Conservation (phyloP, 1,284 basidiomycete species). For the Trametes polyzona region DNA sequence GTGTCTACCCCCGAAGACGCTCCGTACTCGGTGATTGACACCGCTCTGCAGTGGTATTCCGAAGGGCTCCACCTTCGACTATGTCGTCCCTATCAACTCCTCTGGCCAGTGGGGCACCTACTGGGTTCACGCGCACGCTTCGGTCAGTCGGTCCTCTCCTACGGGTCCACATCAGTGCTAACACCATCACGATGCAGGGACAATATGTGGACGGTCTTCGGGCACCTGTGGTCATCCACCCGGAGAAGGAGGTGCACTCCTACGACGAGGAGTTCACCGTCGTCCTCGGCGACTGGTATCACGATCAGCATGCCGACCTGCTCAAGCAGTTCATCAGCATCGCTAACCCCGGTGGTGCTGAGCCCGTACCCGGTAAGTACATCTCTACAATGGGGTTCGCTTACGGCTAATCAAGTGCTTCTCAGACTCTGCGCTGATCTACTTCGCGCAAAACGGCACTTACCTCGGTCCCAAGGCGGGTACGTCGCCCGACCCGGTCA, state of each 20-base stretch:
- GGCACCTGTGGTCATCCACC: slow-evolving; percentile 78
- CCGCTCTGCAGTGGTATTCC: slow-evolving; percentile 74
- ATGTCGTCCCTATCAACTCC: slow-evolving; percentile 76
- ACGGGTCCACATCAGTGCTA: background rate
- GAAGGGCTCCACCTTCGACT: slow-evolving; percentile 72
- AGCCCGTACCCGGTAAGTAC: slow-evolving; percentile 78
- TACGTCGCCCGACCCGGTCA: slow-evolving; percentile 48
- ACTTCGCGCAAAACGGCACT: slow-evolving; percentile 76
- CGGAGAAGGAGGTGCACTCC: slow-evolving; percentile 56
- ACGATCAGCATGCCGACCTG: slow-evolving; percentile 70
- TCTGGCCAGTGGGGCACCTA: slow-evolving; percentile 85
- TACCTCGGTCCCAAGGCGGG: slow-evolving; percentile 70
- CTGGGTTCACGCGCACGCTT: slow-evolving; percentile 82
- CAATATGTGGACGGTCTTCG: slow-evolving; percentile 91
- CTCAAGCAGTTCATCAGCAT: slow-evolving; percentile 76
- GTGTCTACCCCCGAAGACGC: slow-evolving; percentile 11
- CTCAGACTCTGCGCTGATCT: slow-evolving; percentile 81
- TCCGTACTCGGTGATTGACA: background rate
- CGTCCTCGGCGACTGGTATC: slow-evolving; percentile 66
- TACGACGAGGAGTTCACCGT: slow-evolving; percentile 96
- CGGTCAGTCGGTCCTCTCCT: slow-evolving; percentile 40
- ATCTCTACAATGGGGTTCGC: background rate
- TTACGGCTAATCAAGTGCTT: background rate
- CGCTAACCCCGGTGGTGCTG: slow-evolving; percentile 81
- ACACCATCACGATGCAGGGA: slow-evolving; percentile 46